Evolutionary conservation across 1,284 basidiomycete genomes (phyloP).

Genomic region (Moesziomyces globuligerus): DNA sequence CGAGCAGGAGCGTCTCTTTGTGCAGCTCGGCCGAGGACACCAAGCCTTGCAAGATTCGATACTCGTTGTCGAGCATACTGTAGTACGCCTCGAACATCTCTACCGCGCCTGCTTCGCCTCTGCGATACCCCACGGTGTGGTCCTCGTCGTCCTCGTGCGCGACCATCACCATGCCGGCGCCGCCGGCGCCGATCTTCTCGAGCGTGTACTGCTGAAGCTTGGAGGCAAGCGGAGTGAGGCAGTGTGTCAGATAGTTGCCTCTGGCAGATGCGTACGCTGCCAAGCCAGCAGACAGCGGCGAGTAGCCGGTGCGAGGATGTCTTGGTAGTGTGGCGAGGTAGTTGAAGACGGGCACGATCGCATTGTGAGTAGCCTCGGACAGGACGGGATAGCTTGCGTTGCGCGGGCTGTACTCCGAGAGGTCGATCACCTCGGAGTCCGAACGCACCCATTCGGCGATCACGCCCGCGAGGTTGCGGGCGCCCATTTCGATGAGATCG

Average conservation of each 20-base stretch:
- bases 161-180: conserved; percentile 51
- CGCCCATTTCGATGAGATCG: conserved; percentile 60
- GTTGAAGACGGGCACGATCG: conserved; percentile 52
- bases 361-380: conserved; percentile 45
- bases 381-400: conserved; percentile 42
- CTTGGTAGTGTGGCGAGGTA: conserved; percentile 53
- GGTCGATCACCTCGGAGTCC: conserved; percentile 57
- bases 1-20: conserved; percentile 35
- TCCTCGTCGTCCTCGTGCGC: conserved; percentile 48
- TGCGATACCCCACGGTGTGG: conserved; percentile 30
- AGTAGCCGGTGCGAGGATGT: conserved; percentile 49
- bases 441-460: conserved; percentile 57
- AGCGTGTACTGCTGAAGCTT: conserved; percentile 44
- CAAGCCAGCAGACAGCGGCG: conserved; percentile 49
- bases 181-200: conserved; percentile 49
- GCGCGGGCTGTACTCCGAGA: conserved; percentile 35
- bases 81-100: conserved; percentile 54
- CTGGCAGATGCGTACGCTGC: conserved; percentile 42
- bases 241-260: conserved; percentile 45
- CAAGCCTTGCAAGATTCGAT: conserved; percentile 40
- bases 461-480: conserved; percentile 55
- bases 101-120: conserved; percentile 41
- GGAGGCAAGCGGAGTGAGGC: conserved; percentile 27
- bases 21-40: conserved; percentile 38
- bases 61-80: conserved; percentile 56